phyloP scores from a whole-genome alignment of 2,329 filamentous ascomycete genomes.

The Beauveria rudraprayagi region DNA sequence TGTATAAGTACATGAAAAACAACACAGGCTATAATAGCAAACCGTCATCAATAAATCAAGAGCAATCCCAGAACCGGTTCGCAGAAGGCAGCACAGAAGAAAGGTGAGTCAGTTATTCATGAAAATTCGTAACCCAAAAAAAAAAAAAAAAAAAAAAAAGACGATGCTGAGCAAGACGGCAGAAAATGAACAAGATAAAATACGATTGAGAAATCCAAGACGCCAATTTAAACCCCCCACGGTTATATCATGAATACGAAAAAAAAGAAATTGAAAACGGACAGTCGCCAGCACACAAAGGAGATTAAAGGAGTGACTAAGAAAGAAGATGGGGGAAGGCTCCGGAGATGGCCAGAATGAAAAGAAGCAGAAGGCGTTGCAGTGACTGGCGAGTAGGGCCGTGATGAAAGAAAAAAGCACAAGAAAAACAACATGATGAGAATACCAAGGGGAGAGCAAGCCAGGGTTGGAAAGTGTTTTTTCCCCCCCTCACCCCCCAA shows the following conservation, averaged over 20 bases:
- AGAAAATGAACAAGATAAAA: not conserved
- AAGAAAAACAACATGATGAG: not conserved
- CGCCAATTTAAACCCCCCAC: not conserved
- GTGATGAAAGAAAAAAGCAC: not conserved
- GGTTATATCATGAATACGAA: not conserved
- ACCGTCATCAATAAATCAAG: not conserved
- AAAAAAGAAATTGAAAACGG: not conserved
- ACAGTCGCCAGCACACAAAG: slow-evolving; percentile 5
- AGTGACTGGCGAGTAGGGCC: slow-evolving; percentile 2
- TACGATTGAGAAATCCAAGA: not conserved
- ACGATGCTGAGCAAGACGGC: not conserved
- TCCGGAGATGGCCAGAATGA: not conserved
- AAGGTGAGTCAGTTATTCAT: not conserved
- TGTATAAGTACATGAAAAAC: not conserved
- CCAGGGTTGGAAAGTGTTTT: slow-evolving; percentile 13
- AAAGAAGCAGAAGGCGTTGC: not conserved
- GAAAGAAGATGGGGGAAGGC: not conserved
- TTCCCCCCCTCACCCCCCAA: slow-evolving; percentile 35
- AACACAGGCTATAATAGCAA: not conserved
- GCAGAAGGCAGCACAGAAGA: not conserved
- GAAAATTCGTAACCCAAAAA: not conserved
- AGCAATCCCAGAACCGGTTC: not conserved
- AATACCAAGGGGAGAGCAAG: not conserved
- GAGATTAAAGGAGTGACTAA: slow-evolving; percentile 1
- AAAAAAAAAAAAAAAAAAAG: no score